These are phyloP conservation scores for Sparassis latifolia DNA, from an alignment of 1,284 basidiomycete species.

Conservation along the genomic window DNA sequence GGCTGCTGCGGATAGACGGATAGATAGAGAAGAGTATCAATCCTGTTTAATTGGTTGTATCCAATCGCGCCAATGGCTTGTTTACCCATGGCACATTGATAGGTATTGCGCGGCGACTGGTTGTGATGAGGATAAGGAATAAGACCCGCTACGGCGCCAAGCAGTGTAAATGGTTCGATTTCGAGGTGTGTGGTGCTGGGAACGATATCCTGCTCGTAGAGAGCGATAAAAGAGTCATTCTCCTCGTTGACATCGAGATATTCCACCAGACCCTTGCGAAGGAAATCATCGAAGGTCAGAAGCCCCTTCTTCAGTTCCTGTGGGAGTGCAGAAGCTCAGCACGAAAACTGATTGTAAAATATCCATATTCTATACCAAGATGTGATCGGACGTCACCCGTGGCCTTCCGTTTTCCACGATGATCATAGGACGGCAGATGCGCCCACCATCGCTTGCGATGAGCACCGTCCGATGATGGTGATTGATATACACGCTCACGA, in stretches of 20 bases:
- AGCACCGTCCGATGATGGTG: conserved; percentile 93
- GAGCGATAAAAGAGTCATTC: conserved; percentile 95
- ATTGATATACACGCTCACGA: conserved; percentile 96
- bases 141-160: conserved; percentile 95
- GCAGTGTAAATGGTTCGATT: conserved; percentile 97
- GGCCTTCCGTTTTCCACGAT: conserved; percentile 87
- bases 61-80: conserved; percentile 99
- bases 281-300: conserved; percentile 91
- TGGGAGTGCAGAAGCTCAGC: conserved; percentile 3
- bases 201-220: conserved; percentile 89
- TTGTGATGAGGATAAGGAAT: conserved; percentile 99
- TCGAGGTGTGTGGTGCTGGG: conserved; percentile 89
- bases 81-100: conserved; percentile 99
- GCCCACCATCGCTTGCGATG: conserved; percentile 95
- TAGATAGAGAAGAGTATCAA: conserved; percentile 97
- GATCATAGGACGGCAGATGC: conserved; percentile 97
- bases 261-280: conserved; percentile 94
- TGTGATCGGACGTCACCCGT: conserved; percentile 79
- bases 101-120: conserved; percentile 97
- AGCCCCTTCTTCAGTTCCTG: conserved; percentile 77
- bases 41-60: conserved; percentile 96
- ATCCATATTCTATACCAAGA: conserved; percentile 44
- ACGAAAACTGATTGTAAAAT: background rate
- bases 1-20: conserved; percentile 99
- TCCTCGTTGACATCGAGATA: conserved; percentile 99